Conservation (phyloP, 1,139 yeast genomes). For the Diutina rugosa region DNA sequence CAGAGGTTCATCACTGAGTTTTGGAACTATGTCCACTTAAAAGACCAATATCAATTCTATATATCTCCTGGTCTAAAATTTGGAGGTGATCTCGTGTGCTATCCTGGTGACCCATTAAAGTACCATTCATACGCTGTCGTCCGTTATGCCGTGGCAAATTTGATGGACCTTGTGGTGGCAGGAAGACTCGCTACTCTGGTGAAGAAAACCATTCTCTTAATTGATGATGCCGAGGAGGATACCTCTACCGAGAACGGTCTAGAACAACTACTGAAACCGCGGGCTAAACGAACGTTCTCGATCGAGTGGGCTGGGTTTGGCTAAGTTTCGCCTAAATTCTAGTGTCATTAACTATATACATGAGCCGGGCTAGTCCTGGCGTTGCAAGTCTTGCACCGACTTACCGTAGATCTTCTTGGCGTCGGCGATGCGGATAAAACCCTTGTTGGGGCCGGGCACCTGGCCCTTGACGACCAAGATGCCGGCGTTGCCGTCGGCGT, state of each 20-base stretch:
- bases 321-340: neutral
- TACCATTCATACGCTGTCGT: conserved; percentile 1
- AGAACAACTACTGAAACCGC: neutral
- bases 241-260: neutral
- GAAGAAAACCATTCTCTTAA: neutral
- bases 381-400: neutral
- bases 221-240: neutral
- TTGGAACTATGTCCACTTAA: neutral
- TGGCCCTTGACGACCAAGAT: conserved; percentile 78
- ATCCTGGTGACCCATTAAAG: neutral
- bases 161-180: neutral
- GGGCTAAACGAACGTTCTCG: neutral
- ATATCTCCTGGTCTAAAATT: neutral
- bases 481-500: conserved; percentile 71
- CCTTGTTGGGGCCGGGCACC: conserved; percentile 80
- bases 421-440: conserved; percentile 66
- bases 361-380: neutral
- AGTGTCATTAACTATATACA: neutral
- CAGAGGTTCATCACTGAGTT: neutral
- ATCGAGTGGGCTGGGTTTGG: conserved; percentile 2
- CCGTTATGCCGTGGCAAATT: neutral
- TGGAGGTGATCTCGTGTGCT: conserved; percentile 1
- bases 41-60: neutral
- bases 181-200: neutral
- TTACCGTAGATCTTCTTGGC: conserved; percentile 32